Evolutionary conservation across 2,329 filamentous ascomycete genomes (phyloP).

Genomic region (Coleophoma cylindrospora): DNA sequence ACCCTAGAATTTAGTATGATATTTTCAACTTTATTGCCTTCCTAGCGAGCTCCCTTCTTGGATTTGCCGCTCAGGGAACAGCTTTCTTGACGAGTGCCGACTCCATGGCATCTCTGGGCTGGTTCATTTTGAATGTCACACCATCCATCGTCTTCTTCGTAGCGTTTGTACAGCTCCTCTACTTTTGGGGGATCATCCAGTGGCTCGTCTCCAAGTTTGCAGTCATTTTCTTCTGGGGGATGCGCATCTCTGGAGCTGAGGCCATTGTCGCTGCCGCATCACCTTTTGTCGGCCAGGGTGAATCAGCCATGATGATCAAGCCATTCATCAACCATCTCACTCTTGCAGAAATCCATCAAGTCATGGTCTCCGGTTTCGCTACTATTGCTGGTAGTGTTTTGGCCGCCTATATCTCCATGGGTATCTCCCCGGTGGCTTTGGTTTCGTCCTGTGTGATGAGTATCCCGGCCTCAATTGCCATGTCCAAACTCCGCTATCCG

Average conservation of each 20-base stretch:
- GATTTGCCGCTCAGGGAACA: slow-evolving; percentile 70
- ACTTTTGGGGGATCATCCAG: slow-evolving; percentile 75
- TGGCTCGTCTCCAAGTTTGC: slow-evolving; percentile 90
- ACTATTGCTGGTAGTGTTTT: slow-evolving; percentile 88
- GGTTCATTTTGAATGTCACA: slow-evolving; percentile 77
- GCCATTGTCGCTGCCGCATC: slow-evolving; percentile 91
- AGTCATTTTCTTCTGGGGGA: slow-evolving; percentile 84
- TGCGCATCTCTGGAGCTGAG: slow-evolving; percentile 84
- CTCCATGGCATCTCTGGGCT: slow-evolving; percentile 36
- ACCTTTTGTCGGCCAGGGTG: slow-evolving; percentile 90
- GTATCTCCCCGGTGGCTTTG: slow-evolving; percentile 77
- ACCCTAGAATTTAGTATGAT: slow-evolving; percentile 47
- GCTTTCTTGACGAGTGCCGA: slow-evolving; percentile 58
- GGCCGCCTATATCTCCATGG: slow-evolving; percentile 79
- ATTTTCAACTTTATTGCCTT: slow-evolving; percentile 86
- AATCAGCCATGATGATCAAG: slow-evolving; percentile 87
- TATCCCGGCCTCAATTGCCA: slow-evolving; percentile 83
- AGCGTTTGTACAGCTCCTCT: slow-evolving; percentile 80
- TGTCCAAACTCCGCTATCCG: slow-evolving; percentile 85
- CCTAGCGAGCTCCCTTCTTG: slow-evolving; percentile 68
- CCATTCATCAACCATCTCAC: slow-evolving; percentile 85
- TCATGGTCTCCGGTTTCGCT: slow-evolving; percentile 89
- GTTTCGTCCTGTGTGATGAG: slow-evolving; percentile 95
- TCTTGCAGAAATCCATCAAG: slow-evolving; percentile 81
- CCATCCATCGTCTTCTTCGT: slow-evolving; percentile 97